phyloP scores from a whole-genome alignment of 2,329 filamentous ascomycete genomes.

The Claviceps pazoutovae region DNA sequence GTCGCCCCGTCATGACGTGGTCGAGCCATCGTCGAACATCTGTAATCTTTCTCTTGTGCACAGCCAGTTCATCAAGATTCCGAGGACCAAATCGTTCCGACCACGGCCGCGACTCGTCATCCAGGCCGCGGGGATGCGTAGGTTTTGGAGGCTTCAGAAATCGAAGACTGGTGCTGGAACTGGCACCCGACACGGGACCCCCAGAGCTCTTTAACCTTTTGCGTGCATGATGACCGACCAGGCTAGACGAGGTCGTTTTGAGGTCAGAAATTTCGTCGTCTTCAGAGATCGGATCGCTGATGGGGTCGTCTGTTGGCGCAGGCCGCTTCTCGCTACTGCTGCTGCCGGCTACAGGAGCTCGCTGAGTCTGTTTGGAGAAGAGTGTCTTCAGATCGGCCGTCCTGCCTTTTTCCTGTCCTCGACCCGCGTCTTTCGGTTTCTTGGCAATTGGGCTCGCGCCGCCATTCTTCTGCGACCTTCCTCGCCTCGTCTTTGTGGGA shows the following conservation, averaged over 20 bases:
- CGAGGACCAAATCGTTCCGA: slow-evolving; percentile 68
- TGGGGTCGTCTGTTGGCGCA: slow-evolving; percentile 31
- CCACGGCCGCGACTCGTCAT: slow-evolving; percentile 62
- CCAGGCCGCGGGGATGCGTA: slow-evolving; percentile 12
- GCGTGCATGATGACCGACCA: slow-evolving; percentile 41
- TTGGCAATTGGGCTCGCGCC: slow-evolving; percentile 21
- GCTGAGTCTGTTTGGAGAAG: slow-evolving; percentile 48
- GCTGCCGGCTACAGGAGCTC: slow-evolving; percentile 22
- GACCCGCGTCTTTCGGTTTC: slow-evolving; percentile 26
- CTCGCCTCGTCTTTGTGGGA: slow-evolving; percentile 11
- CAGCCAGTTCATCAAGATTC: slow-evolving; percentile 70
- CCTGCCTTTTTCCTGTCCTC: slow-evolving; percentile 35
- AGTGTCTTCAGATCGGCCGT: slow-evolving; percentile 43
- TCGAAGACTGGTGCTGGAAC: slow-evolving; percentile 30
- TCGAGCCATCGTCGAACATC: slow-evolving; percentile 79
- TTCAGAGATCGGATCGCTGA: slow-evolving; percentile 45
- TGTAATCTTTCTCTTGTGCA: slow-evolving; percentile 85
- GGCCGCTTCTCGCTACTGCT: slow-evolving; percentile 13
- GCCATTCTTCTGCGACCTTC: slow-evolving; percentile 11
- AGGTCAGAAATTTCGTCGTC: slow-evolving; percentile 42
- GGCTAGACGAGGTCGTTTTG: slow-evolving; percentile 35
- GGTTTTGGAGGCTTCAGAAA: slow-evolving; percentile 33
- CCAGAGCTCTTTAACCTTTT: slow-evolving; percentile 33
- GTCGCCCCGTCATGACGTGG: slow-evolving; percentile 51
- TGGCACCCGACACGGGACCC: slow-evolving; percentile 10